Base-by-base conservation (phyloP, 495 filamentous ascomycete species). In the Aspergillus ellipticus region DNA sequence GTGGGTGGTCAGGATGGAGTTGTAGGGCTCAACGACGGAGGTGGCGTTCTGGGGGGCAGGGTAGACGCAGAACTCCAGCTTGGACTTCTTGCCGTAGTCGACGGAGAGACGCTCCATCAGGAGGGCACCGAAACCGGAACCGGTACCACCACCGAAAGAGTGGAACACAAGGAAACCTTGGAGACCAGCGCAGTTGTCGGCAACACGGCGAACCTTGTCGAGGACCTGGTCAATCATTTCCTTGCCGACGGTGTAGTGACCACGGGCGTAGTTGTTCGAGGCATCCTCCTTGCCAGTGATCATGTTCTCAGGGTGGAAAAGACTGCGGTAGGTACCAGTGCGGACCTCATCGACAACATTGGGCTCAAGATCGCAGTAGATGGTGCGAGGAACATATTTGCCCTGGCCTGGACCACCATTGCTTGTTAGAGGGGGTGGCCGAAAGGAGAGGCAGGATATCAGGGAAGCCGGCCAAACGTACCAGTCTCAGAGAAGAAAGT, bases 401-500 rank as follows among this genome's bases (percentile, higher is more conserved):
- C 94, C 94, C 79, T 96, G 87, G 72, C 95, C 94, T 96, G 41
- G 24, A 51, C 4, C 51, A 33, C 26, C 49, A 26, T 47, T 58
- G 28, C 57, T 42, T 47, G 60, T 59, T 49, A 66, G 62, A 33
- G 57, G 42, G 47, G 28, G 58, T n/a, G 33, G 43, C 41, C 35
- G 20, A 42, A 56, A 52, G 35, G 53, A 61, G 16, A 24, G 47
- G 61, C 19, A 22, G 29, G 21, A 35, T 37, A 22, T 56, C 45
- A 19, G 33, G 13, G 11, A 21, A 37, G 9, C 11, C 19, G 28
- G 16, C 29, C 24, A 46, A 46, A 35, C 65, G 60, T 89, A 97
- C 94, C 94, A 64, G 94, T 98, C 82, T 98, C 94, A 57, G 95
- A 97, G 84, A 98, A 98, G 85, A 98, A 98, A 70, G 94, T 97